Base-by-base conservation (phyloP, 768 basidiomycete species). In the Rhodosporidiobolus sp. region DNA sequence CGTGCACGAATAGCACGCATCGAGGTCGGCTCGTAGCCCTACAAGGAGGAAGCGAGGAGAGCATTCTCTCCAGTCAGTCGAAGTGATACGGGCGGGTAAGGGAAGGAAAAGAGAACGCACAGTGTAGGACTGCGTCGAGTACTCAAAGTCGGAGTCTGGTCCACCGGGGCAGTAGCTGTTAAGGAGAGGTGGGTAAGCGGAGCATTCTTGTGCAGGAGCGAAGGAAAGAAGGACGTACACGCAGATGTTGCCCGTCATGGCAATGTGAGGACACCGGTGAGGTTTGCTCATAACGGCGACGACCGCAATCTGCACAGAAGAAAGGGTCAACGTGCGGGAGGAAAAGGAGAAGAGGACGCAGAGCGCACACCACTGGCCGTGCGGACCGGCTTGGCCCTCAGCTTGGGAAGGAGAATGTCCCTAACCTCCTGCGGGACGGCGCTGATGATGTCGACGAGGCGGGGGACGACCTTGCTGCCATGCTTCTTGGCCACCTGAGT, bases 261-360 rank as follows among this genome's bases (percentile, higher is more conserved):
- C 96, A 67, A 99, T 98, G 83, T 99, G 96, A 8, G 96, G 96
- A 84, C 96, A 99, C 65, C 96, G 87, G 84, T 99, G 96, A 3
- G 96, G 96, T 79, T 98, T 99, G 84, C 94, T 95, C 96, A 99
- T 99, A n/a, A 99, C 95, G 16, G 96, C 96, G 22, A 99, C 96
- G 32, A 98, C 95, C 24, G 95, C 96, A 69, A 98, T 94, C 93
- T 95, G 71, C 19, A 14, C n/a, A 70, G 7, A 67, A n/a, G 63
- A 38, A 26, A 26, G 20, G 35, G 55, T 49, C 26, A 52, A 38
- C 56, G 24, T 62, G 9, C 34, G 55, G 14, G 22, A 14, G 12
- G 14, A 49, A 48, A 22, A 43, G 56, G 30, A 60, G 16, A 6
- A 26, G 28, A 85, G n/a, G n/a, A n/a, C n/a, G n/a, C n/a, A n/a